phyloP scores from a whole-genome alignment of 306 rosid genomes.

The Erythrophleum fordii region DNA sequence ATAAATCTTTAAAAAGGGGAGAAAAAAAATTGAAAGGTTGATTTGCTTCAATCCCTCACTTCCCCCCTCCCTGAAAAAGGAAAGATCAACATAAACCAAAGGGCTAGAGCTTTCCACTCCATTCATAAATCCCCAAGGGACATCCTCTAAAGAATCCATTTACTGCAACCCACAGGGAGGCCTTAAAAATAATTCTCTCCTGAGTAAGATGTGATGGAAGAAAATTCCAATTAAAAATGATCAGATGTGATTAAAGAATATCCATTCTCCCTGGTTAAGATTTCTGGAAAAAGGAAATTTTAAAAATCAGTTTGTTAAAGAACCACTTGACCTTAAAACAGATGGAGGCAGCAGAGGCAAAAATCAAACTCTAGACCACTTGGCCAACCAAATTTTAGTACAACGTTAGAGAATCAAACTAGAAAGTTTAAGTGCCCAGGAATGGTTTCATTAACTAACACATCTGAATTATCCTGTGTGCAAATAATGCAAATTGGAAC shows the following conservation, averaged over 20 bases:
- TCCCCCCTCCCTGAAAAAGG: background rate
- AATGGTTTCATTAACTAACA: background rate
- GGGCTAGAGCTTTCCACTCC: background rate
- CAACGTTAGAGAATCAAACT: background rate
- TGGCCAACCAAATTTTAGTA: background rate
- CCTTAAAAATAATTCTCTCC: background rate
- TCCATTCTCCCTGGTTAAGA: background rate
- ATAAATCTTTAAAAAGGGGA: background rate
- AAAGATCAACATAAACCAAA: background rate
- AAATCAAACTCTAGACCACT: background rate
- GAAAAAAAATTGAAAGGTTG: background rate
- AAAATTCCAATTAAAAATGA: background rate
- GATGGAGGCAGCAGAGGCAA: background rate
- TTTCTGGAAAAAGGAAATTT: background rate
- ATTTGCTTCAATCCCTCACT: background rate
- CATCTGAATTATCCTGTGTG: background rate
- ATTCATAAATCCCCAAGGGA: background rate
- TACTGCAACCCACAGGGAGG: background rate
- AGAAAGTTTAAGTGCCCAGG: background rate
- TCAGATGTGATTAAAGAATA: background rate
- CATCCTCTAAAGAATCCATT: background rate
- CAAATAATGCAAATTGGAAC: background rate
- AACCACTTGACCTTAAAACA: background rate
- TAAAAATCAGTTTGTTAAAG: background rate
- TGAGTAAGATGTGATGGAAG: background rate